Percentiles rank a stretch among this genome's conserved stretches.
Conservation (phyloP, 352 stramenopile genomes). For the Nothophytophthora sp. region DNA sequence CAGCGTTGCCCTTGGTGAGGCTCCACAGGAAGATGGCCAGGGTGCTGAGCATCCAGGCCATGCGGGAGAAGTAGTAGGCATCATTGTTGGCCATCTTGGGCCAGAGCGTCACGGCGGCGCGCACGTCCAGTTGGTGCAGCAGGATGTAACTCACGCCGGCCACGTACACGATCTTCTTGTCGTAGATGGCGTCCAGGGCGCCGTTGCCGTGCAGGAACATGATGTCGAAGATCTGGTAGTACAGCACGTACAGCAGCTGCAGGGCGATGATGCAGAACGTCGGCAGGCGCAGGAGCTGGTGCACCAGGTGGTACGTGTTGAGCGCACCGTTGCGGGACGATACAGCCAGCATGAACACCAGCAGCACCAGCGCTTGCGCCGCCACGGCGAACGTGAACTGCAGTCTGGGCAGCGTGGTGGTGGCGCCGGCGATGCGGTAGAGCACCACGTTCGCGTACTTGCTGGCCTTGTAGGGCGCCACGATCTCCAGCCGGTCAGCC, state of each 20-base stretch:
- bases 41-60: slow-evolving; percentile 35
- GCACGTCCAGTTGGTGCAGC: slow-evolving; percentile 38
- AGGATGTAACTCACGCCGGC: slow-evolving; percentile 35
- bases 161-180: slow-evolving; percentile 39
- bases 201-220: slow-evolving; percentile 19
- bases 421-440: slow-evolving; percentile 26
- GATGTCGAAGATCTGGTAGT: slow-evolving; percentile 46
- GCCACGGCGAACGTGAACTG: slow-evolving; percentile 42
- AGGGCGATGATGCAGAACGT: slow-evolving; percentile 40
- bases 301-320: slow-evolving; percentile 32
- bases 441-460: slow-evolving; percentile 30
- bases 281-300: slow-evolving; percentile 32
- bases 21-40: slow-evolving; percentile 30
- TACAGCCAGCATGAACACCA: slow-evolving; percentile 33
- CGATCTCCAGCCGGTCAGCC: slow-evolving; percentile 32
- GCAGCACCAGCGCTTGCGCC: slow-evolving; percentile 28
- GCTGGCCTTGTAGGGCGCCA: slow-evolving; percentile 11
- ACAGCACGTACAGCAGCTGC: slow-evolving; percentile 38
- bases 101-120: slow-evolving; percentile 35
- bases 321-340: slow-evolving; percentile 20
- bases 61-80: slow-evolving; percentile 32
- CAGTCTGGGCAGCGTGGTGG: slow-evolving; percentile 25
- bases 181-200: slow-evolving; percentile 21
- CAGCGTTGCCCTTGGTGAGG: slow-evolving; percentile 9
- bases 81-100: slow-evolving; percentile 47